Evolutionary conservation across 2,329 filamentous ascomycete genomes (phyloP), one percentile per base, ranked within the genome.

Genomic region (Trichoderma citrinoviride): DNA sequence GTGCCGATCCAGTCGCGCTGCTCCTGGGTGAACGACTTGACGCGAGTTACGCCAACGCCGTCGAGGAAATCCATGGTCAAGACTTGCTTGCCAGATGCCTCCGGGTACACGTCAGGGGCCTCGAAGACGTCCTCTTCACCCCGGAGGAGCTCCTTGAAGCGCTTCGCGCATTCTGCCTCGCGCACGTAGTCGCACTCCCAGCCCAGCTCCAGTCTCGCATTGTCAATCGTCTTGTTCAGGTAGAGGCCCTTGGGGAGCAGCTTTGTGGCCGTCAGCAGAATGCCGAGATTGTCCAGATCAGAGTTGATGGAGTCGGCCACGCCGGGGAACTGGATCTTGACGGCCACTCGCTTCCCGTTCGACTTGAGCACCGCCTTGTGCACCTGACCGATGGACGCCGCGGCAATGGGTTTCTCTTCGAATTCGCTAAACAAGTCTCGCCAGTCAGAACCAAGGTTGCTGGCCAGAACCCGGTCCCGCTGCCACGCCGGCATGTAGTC

Each of bases 401-500:
- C 95, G 1, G 96, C 95, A 66, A 99, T 91, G 1, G 95, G 95
- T 66, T 89, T 89, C 69, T 98, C 95, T 46, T 96, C 90, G 71
- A 99, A 99, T 5, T 88, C 86, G 21, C 82, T 83, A 71, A 94
- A 99, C 1, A 97, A 79, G 1, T 92, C 86, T 55, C 92, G 86
- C 95, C 95, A 99, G 61, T 94, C 84, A 0, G 85, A 73, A 0
- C 95, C 95, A 0, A 99, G 83, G 71, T 96, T 96, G 5, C 85
- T 82, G 0, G 81, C 77, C 7, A 99, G 83, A 0, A 99, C 94
- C 66, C 89, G 87, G 75, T 99, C 89, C 12, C 95, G 89, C 76
- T 99, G 95, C 75, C 89, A 97, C 2, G 92, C 85, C 0, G 95
- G 95, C 95, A 99, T 99, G 77, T 98, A 99, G 77, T 99, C 94